Percentiles rank a stretch among this genome's conserved stretches.
phyloP scores from a whole-genome alignment of 257 asterid genomes.

The Agastache rugosa region DNA sequence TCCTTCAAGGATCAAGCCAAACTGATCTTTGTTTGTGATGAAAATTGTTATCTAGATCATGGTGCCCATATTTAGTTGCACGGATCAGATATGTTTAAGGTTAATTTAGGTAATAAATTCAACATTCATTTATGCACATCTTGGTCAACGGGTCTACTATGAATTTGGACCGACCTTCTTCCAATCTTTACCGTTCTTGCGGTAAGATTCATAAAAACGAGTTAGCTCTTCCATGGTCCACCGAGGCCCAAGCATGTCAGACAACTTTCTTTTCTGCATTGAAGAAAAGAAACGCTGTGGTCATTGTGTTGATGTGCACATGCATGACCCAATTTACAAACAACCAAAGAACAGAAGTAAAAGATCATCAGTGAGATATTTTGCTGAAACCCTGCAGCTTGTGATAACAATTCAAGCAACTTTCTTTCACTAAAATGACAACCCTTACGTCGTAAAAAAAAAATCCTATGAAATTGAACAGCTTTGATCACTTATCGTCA shows the following conservation, averaged over 20 bases:
- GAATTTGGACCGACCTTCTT: conserved; percentile 71
- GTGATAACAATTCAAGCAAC: conserved; percentile 22
- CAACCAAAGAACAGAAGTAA: conserved; percentile 3
- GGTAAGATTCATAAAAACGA: conserved; percentile 83
- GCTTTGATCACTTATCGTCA: not conserved
- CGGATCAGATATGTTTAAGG: conserved; percentile 20
- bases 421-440: conserved; percentile 11
- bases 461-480: conserved; percentile 16
- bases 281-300: conserved; percentile 11
- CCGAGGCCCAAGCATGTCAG: conserved; percentile 84
- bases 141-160: conserved; percentile 13
- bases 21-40: conserved; percentile 15
- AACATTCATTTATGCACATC: conserved; percentile 32
- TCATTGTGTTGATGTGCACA: conserved; percentile 34
- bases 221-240: conserved; percentile 83
- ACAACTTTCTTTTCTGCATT: conserved; percentile 82
- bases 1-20: conserved; percentile 27
- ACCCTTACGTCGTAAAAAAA: not conserved
- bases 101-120: conserved; percentile 28
- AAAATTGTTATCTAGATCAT: conserved; percentile 7
- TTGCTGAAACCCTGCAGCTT: conserved; percentile 13
- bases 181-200: conserved; percentile 87
- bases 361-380: conserved; percentile 17
- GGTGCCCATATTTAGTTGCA: conserved; percentile 21
- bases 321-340: conserved; percentile 27